Percentiles rank a stretch among this genome's conserved stretches.
These are phyloP conservation scores for Cephaloascus albidus DNA, from an alignment of 805 yeast species.

Conservation along the genomic window DNA sequence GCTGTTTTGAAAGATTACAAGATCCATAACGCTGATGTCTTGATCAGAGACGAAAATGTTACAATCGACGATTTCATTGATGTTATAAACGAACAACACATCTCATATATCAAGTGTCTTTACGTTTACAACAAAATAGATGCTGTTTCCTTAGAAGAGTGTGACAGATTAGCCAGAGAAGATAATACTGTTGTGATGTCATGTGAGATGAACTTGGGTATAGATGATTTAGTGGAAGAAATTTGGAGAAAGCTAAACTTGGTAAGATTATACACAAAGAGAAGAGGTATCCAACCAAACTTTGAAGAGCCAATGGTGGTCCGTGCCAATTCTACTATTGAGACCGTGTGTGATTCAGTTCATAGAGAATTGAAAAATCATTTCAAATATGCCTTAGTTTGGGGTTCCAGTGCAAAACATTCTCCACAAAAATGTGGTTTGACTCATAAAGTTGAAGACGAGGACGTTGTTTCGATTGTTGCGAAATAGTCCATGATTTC, in stretches of 20 bases:
- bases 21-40: constrained; percentile 88
- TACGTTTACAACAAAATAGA: constrained; percentile 94
- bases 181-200: constrained; percentile 93
- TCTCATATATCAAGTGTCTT: constrained; percentile 83
- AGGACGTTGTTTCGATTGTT: constrained; percentile 87
- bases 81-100: constrained; percentile 77
- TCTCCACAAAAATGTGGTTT: constrained; percentile 96
- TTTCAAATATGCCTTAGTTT: constrained; percentile 89
- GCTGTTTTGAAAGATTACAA: constrained; percentile 78
- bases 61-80: constrained; percentile 93
- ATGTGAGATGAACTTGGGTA: constrained; percentile 80
- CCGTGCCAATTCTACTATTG: constrained; percentile 67
- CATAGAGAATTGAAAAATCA: constrained; percentile 89
- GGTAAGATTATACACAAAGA: constrained; percentile 77
- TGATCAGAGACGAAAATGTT: constrained; percentile 79
- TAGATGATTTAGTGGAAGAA: constrained; percentile 82
- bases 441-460: constrained; percentile 75
- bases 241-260: constrained; percentile 85
- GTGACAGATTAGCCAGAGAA: constrained; percentile 82
- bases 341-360: constrained; percentile 82
- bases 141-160: constrained; percentile 90
- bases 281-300: constrained; percentile 75
- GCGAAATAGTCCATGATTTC: constrained; percentile 45
- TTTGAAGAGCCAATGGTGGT: constrained; percentile 90
- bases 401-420: constrained; percentile 95